phyloP scores from a whole-genome alignment of 805 yeast genomes.

The Isabelozyma rhagii region DNA sequence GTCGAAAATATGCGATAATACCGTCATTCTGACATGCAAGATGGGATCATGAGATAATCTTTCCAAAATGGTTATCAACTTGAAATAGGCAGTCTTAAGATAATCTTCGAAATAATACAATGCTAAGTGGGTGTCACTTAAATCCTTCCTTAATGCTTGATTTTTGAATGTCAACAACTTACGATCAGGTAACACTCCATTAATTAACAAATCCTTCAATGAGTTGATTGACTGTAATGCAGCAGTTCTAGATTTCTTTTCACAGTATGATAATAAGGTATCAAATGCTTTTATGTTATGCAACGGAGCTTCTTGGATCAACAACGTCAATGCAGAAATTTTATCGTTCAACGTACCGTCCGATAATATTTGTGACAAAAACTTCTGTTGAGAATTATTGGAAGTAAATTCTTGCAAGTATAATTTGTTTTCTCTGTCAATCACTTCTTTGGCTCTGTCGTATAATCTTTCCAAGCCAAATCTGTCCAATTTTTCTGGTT shows the following conservation, averaged over 20 bases:
- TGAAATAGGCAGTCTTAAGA: constrained; percentile 72
- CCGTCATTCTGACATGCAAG: constrained; percentile 77
- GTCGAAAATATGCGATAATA: constrained; percentile 74
- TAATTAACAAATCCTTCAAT: constrained; percentile 79
- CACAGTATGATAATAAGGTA: constrained; percentile 71
- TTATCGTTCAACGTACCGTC: constrained; percentile 95
- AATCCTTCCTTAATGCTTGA: constrained; percentile 51
- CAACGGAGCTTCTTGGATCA: constrained; percentile 92
- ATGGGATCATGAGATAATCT: constrained; percentile 86
- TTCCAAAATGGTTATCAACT: constrained; percentile 74
- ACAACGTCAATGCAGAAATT: constrained; percentile 87
- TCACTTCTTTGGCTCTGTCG: constrained; percentile 61
- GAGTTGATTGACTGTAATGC: constrained; percentile 89
- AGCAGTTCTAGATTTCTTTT: constrained; percentile 89
- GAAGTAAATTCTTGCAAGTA: constrained; percentile 74
- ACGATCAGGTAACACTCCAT: constrained; percentile 83
- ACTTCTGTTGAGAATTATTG: constrained; percentile 78
- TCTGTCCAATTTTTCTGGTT: constrained; percentile 39
- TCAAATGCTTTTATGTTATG: constrained; percentile 85
- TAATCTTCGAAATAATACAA: constrained; percentile 86
- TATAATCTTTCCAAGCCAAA: constrained; percentile 59
- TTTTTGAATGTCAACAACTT: constrained; percentile 77
- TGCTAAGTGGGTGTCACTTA: constrained; percentile 52
- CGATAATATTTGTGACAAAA: constrained; percentile 80
- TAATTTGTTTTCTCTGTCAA: constrained; percentile 66